A percentile compares a stretch with the other conserved stretches of the same genome.
These are phyloP conservation scores for Aspergillus aculeatinus DNA, from an alignment of 2,329 filamentous ascomycete genomes.

Conservation along the genomic window DNA sequence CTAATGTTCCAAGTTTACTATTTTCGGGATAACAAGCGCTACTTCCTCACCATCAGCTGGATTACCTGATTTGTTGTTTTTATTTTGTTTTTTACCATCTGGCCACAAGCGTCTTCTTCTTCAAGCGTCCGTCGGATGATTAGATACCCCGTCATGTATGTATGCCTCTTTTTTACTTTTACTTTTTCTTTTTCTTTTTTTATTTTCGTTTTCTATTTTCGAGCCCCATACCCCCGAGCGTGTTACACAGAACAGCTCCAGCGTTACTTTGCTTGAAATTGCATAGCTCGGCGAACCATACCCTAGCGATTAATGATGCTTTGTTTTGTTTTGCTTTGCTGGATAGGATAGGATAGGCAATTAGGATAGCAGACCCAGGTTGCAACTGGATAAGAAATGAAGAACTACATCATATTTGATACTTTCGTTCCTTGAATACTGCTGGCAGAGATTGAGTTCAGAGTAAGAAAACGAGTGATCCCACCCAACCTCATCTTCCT, in stretches of 20 bases:
- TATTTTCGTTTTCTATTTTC: constrained; percentile 7
- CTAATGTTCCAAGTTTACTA: not conserved
- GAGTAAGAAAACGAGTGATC: too few species aligned
- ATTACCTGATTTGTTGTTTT: constrained; percentile 7
- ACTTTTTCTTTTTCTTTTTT: not conserved
- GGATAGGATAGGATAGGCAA: too few species aligned
- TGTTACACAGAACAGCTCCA: constrained; percentile 22
- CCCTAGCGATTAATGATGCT: constrained; percentile 12
- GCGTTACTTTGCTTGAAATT: constrained; percentile 14
- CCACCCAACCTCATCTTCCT: too few species aligned
- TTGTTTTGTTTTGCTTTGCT: not conserved
- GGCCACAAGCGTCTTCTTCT: constrained; percentile 2
- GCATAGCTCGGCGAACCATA: constrained; percentile 25
- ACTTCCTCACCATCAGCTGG: not conserved
- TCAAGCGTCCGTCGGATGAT: constrained; percentile 11
- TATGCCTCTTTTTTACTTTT: not conserved
- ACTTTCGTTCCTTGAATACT: too few species aligned
- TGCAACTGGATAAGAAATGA: not conserved
- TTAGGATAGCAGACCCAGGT: not conserved
- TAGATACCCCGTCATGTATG: constrained; percentile 26
- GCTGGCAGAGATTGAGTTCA: too few species aligned
- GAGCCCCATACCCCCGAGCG: constrained; percentile 23
- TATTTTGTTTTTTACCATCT: constrained; percentile 1
- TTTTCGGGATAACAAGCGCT: not conserved
- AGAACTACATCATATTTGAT: too few species aligned